phyloP scores from a whole-genome alignment of 768 basidiomycete species.

The Agrocybe praecox region DNA sequence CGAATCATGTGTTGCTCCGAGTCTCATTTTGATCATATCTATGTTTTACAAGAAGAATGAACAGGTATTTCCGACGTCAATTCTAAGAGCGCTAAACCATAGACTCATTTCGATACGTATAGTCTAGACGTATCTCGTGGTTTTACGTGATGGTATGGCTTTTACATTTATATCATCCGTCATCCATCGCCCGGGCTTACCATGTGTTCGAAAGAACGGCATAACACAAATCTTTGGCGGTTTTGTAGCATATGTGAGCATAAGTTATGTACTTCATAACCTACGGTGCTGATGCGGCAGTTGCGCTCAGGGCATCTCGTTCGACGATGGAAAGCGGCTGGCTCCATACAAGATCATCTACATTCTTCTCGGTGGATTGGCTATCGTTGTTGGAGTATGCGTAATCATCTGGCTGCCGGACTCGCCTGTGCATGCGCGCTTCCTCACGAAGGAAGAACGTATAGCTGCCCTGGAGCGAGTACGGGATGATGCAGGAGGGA shows the following conservation, averaged over 20 bases:
- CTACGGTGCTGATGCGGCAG: background rate
- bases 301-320: constrained; percentile 53
- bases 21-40: constrained; percentile 60
- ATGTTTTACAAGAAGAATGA: constrained; percentile 75
- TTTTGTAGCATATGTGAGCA: constrained; percentile 59
- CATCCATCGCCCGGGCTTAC: background rate
- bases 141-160: constrained; percentile 63
- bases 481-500: constrained; percentile 67
- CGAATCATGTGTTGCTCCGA: constrained; percentile 66
- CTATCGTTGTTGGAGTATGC: constrained; percentile 56
- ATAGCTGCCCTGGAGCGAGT: constrained; percentile 67
- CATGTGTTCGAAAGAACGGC: constrained; percentile 45
- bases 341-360: constrained; percentile 67
- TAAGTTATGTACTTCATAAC: background rate
- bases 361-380: constrained; percentile 59
- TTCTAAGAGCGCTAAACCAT: background rate
- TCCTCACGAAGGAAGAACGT: constrained; percentile 59
- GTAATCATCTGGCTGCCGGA: constrained; percentile 67
- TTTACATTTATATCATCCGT: background rate
- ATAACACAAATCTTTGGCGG: constrained; percentile 64
- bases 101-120: background rate
- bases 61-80: constrained; percentile 36
- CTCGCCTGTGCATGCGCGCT: constrained; percentile 60
- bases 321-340: constrained; percentile 46
- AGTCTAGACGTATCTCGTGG: constrained; percentile 62